These are phyloP conservation scores for Stylonectria norvegica DNA, from an alignment of 2,329 filamentous ascomycete species.

Conservation along the genomic window DNA sequence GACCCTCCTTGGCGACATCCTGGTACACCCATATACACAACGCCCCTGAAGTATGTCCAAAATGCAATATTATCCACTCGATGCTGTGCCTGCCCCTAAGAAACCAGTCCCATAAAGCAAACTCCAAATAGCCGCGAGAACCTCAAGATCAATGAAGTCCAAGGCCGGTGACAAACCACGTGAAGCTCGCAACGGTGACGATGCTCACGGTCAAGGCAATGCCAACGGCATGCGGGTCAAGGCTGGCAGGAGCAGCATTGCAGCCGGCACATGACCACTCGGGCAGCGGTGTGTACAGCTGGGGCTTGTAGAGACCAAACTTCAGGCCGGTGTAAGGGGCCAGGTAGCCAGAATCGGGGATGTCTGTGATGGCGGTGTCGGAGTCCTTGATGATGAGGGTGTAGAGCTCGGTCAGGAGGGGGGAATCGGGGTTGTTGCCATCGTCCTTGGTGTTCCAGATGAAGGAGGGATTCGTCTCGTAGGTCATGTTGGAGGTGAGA, in stretches of 20 bases:
- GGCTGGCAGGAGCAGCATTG: constrained; percentile 47
- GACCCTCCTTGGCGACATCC: constrained; percentile 11
- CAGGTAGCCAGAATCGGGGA: constrained; percentile 54
- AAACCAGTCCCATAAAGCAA: constrained; percentile 7
- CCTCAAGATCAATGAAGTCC: constrained; percentile 29
- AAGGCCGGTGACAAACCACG: constrained; percentile 59
- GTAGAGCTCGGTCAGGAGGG: constrained; percentile 54
- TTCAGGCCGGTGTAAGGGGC: constrained; percentile 45
- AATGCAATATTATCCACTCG: constrained; percentile 16
- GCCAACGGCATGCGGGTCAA: constrained; percentile 46
- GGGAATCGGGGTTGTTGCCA: constrained; percentile 41
- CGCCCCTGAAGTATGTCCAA: constrained; percentile 18
- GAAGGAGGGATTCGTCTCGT: constrained; percentile 47
- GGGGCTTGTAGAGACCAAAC: constrained; percentile 56
- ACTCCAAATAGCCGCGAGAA: constrained; percentile 13
- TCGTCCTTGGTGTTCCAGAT: constrained; percentile 58
- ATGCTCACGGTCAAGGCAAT: constrained; percentile 53
- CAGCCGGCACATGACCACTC: constrained; percentile 58
- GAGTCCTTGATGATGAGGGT: constrained; percentile 62
- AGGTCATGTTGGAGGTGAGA: constrained; percentile 61
- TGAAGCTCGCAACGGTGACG: constrained; percentile 58
- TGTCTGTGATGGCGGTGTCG: constrained; percentile 47
- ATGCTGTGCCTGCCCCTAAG: constrained; percentile 22
- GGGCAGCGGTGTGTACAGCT: constrained; percentile 48
- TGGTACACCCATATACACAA: constrained; percentile 15